Conservation (phyloP, 805 yeast species). For the Deakozyma indianensis region DNA sequence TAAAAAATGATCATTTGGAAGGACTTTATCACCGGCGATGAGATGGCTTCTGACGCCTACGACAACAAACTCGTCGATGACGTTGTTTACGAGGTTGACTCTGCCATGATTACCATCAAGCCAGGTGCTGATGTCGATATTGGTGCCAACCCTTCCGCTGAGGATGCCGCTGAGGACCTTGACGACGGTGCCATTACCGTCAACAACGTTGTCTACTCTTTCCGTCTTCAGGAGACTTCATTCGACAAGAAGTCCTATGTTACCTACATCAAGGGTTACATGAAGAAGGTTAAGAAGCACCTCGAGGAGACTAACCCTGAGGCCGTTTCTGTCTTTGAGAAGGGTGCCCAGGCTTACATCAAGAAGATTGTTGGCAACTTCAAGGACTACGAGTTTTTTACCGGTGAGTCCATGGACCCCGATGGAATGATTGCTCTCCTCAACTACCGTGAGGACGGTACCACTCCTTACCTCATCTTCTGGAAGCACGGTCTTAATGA, state of each 20-base stretch:
- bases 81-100: conserved; percentile 93
- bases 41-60: conserved; percentile 89
- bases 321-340: conserved; percentile 74
- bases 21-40: conserved; percentile 91
- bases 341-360: conserved; percentile 93
- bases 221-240: conserved; percentile 90
- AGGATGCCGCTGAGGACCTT: conserved; percentile 69
- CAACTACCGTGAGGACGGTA: conserved; percentile 99
- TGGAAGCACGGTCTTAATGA: conserved; percentile 97
- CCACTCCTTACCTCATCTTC: conserved; percentile 91
- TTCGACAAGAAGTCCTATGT: conserved; percentile 98
- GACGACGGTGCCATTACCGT: conserved; percentile 83
- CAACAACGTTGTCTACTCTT: conserved; percentile 96
- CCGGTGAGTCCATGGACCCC: conserved; percentile 99
- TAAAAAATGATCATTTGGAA: conserved; percentile 23
- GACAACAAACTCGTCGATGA: conserved; percentile 75
- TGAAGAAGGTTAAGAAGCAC: conserved; percentile 88
- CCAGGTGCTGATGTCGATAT: conserved; percentile 85
- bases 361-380: conserved; percentile 91
- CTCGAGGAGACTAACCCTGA: conserved; percentile 87
- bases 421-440: conserved; percentile 96
- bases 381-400: conserved; percentile 99
- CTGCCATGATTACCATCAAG: conserved; percentile 78
- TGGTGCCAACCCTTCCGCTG: conserved; percentile 99
- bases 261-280: conserved; percentile 96